Conservation (phyloP, 2,329 filamentous ascomycete genomes). For the Microdochium bolleyi region DNA sequence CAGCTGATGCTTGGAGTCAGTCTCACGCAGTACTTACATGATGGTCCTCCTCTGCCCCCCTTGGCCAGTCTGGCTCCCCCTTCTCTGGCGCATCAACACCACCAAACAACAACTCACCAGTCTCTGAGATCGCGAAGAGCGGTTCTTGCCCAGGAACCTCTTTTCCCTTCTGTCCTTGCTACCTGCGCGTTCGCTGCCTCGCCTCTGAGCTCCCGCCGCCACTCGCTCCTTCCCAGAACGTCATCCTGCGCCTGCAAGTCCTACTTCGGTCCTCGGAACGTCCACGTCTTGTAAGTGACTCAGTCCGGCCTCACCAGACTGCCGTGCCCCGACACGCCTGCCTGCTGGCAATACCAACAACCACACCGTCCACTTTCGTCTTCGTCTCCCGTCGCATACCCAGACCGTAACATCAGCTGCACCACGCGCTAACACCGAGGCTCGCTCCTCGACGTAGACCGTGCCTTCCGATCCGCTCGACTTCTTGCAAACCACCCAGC, state of each 20-base stretch:
- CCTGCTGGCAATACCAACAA: no score
- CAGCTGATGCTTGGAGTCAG: background rate
- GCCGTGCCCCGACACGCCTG: no score
- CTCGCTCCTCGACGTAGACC: constrained; percentile 10
- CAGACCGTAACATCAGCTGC: constrained; percentile 3
- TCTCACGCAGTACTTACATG: background rate
- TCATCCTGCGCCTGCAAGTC: constrained; percentile 3
- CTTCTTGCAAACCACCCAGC: constrained; percentile 14
- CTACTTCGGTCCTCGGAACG: constrained; percentile 23
- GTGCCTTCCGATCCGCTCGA: constrained; percentile 1
- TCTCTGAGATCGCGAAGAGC: background rate
- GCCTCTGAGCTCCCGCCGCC: background rate
- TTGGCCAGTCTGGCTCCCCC: background rate
- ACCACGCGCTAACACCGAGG: constrained; percentile 3
- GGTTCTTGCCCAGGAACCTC: background rate
- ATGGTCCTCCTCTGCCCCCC: background rate
- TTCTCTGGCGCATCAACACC: background rate
- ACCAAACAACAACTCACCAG: background rate
- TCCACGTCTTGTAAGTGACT: constrained; percentile 24
- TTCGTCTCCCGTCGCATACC: constrained; percentile 5
- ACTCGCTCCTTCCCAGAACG: background rate
- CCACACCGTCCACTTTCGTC: background rate
- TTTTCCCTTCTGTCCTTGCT: background rate
- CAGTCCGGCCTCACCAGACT: no score
- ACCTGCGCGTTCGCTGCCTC: background rate